These are phyloP conservation scores for Tuber magnatum DNA, from an alignment of 495 filamentous ascomycete species.

Conservation along the genomic window DNA sequence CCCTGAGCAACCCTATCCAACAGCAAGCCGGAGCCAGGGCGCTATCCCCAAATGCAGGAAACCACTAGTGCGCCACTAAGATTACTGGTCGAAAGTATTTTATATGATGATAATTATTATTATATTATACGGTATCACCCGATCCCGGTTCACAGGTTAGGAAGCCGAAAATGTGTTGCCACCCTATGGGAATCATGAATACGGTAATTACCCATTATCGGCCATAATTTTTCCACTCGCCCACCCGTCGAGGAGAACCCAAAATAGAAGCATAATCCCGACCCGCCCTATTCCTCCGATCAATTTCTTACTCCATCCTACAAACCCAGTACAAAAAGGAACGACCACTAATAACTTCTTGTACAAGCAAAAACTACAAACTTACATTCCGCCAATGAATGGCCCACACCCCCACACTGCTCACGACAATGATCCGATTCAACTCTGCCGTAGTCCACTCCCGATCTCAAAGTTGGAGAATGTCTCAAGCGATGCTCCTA, in stretches of 20 bases:
- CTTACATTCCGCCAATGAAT: neutral
- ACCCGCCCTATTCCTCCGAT: neutral
- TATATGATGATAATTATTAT: no score
- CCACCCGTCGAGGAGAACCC: neutral
- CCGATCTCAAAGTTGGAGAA: slow-evolving; percentile 52
- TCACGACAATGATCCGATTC: slow-evolving; percentile 8
- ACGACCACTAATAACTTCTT: neutral
- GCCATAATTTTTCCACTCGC: neutral
- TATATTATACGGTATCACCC: no score
- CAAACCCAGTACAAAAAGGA: neutral
- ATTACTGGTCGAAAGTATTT: neutral
- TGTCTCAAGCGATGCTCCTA: slow-evolving; percentile 49
- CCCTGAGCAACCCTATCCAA: neutral
- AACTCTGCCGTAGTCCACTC: neutral
- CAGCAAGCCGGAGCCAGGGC: neutral
- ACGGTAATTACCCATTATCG: neutral
- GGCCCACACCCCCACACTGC: slow-evolving; percentile 29
- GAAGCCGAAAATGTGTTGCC: neutral
- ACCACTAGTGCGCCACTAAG: neutral
- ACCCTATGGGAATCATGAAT: neutral
- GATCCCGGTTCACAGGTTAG: neutral
- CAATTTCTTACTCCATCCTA: no score
- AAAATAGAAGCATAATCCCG: neutral
- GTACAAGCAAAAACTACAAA: neutral
- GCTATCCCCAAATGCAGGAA: no score